Evolutionary conservation across 2,329 filamentous ascomycete species (phyloP).

Genomic region (Sodiomyces alkalinus): DNA sequence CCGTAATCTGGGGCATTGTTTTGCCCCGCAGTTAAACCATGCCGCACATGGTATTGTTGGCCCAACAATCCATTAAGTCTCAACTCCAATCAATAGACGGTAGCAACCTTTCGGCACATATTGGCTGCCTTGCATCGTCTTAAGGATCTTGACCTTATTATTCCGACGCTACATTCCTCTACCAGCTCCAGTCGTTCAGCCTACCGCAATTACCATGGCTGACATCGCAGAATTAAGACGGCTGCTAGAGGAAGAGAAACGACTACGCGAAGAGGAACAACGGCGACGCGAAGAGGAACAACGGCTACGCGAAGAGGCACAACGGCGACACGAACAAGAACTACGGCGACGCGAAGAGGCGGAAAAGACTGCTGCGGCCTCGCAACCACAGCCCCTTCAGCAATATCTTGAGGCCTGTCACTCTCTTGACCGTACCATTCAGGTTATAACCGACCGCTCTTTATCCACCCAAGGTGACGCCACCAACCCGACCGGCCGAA

Average conservation of each 20-base stretch:
- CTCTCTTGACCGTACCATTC: slow-evolving; percentile 14
- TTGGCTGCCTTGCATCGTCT: too few relatives aligned
- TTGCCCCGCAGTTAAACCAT: too few relatives aligned
- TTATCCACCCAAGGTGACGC: slow-evolving; percentile 17
- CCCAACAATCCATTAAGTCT: too few relatives aligned
- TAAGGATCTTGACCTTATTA: too few relatives aligned
- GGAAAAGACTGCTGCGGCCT: slow-evolving; percentile 10
- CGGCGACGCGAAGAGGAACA: neutral
- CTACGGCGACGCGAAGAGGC: slow-evolving; percentile 12
- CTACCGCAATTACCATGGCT: too few relatives aligned
- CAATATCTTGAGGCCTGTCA: slow-evolving; percentile 19
- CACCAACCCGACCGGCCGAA: slow-evolving; percentile 16
- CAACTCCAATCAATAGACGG: too few relatives aligned
- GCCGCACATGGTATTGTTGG: too few relatives aligned
- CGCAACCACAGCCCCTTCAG: slow-evolving; percentile 10
- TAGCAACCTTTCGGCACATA: too few relatives aligned
- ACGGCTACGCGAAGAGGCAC: neutral
- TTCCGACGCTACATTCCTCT: too few relatives aligned
- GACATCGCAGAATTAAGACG: neutral
- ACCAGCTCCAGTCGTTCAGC: too few relatives aligned
- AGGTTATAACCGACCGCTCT: slow-evolving; percentile 15
- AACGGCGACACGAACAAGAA: slow-evolving; percentile 8
- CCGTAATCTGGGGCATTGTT: too few relatives aligned
- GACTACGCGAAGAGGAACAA: neutral
- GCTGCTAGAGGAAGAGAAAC: neutral